phyloP scores from a whole-genome alignment of 768 basidiomycete genomes.

The Amanita rubescens region DNA sequence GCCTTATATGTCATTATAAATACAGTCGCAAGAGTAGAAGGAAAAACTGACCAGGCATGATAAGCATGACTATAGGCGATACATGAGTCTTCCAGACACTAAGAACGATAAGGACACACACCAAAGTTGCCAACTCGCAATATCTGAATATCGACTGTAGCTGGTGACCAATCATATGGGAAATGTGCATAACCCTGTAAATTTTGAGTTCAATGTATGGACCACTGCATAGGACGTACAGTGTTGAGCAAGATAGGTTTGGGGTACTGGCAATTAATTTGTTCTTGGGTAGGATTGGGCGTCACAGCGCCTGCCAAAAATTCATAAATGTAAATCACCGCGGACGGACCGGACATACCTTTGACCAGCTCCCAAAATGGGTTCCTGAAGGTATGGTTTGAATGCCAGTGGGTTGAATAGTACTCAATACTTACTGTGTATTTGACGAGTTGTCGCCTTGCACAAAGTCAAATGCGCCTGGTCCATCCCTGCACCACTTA shows the following conservation, averaged over 20 bases:
- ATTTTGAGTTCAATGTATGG: constrained; percentile 9
- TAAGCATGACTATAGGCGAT: constrained; percentile 45
- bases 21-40: constrained; percentile 8
- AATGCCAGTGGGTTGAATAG: neutral
- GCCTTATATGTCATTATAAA: constrained; percentile 22
- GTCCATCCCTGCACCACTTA: constrained; percentile 52
- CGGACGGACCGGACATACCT: constrained; percentile 26
- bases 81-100: neutral
- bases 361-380: constrained; percentile 80
- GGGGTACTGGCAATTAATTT: constrained; percentile 64
- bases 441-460: constrained; percentile 63
- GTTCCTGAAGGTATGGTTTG: constrained; percentile 36
- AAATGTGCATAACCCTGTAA: constrained; percentile 53
- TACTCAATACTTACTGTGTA: constrained; percentile 38
- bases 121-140: constrained; percentile 66
- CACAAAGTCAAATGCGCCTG: constrained; percentile 70
- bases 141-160: constrained; percentile 71
- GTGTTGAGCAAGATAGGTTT: constrained; percentile 78
- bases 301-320: constrained; percentile 46
- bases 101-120: constrained; percentile 19
- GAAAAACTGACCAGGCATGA: constrained; percentile 51
- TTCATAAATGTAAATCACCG: neutral
- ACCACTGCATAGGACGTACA: constrained; percentile 26
- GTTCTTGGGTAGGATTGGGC: constrained; percentile 51
- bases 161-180: constrained; percentile 72